phyloP scores from a whole-genome alignment of 1,284 basidiomycete species.

The Malassezia sympodialis region DNA sequence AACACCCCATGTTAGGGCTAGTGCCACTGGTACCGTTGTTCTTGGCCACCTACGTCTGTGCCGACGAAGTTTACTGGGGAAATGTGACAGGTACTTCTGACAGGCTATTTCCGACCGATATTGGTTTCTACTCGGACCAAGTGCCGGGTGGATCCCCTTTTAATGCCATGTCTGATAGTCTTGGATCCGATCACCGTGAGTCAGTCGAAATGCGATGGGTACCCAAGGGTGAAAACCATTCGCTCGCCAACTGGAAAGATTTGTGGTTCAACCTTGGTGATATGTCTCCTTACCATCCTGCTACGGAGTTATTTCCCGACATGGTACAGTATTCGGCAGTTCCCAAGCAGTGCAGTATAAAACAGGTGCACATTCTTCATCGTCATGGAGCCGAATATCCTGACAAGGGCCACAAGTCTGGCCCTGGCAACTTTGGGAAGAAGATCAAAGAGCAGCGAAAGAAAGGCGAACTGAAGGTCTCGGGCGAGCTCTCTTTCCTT shows the following conservation, averaged over 20 bases:
- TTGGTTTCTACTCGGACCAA: constrained; percentile 27
- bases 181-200: constrained; percentile 11
- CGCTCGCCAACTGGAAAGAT: constrained; percentile 16
- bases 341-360: constrained; percentile 6
- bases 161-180: constrained; percentile 25
- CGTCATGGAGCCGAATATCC: constrained; percentile 7
- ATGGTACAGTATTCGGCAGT: not conserved
- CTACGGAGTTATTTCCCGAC: constrained; percentile 2
- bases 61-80: not conserved
- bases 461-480: constrained; percentile 36
- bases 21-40: not conserved
- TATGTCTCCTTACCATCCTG: not conserved
- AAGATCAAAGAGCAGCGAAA: not conserved
- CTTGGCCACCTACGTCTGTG: not conserved
- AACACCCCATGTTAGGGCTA: not conserved
- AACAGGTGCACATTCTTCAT: constrained; percentile 7
- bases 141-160: constrained; percentile 28
- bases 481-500: constrained; percentile 61
- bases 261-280: constrained; percentile 29
- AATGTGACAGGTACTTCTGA: constrained; percentile 13
- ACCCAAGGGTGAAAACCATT: constrained; percentile 16
- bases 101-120: constrained; percentile 31
- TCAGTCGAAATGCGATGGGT: constrained; percentile 25
- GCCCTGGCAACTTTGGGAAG: constrained; percentile 5
- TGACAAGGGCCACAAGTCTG: constrained; percentile 2